Evolutionary conservation across 148 eudicot genomes (phyloP).

Genomic region (Heliamphora exappendiculata): DNA sequence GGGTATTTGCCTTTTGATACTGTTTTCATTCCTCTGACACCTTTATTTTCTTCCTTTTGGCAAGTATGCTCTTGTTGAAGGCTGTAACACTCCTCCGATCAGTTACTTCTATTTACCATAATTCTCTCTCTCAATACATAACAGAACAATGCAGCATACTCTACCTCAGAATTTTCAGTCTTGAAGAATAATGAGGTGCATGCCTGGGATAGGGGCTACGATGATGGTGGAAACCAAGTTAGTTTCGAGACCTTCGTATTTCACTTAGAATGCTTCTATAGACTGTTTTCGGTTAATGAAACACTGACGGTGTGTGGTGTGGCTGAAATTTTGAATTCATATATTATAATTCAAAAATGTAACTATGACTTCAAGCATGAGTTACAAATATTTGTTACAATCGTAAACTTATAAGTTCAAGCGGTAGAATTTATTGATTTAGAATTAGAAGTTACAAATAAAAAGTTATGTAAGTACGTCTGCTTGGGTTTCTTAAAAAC

Average conservation of each 20-base stretch:
- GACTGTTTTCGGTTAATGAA: background rate
- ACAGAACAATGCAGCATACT: slow-evolving; percentile 74
- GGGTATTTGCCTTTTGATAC: slow-evolving; percentile 44
- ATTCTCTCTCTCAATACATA: background rate
- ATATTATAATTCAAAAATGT: no score
- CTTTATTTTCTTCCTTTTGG: background rate
- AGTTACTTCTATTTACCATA: background rate
- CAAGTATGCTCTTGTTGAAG: background rate
- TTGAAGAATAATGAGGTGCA: slow-evolving; percentile 88
- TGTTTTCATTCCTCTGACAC: background rate
- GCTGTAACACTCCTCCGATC: background rate
- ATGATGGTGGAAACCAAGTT: slow-evolving; percentile 90
- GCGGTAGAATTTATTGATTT: no score
- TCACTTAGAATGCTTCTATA: background rate
- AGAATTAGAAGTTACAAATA: no score
- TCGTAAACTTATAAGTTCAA: no score
- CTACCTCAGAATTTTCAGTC: slow-evolving; percentile 68
- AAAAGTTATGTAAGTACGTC: no score
- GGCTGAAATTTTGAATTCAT: no score
- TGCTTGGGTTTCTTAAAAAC: no score
- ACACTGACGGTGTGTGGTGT: no score
- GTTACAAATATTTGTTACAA: no score
- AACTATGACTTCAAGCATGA: no score
- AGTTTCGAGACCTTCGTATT: slow-evolving; percentile 9
- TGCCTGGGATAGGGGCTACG: slow-evolving; percentile 83